Evolutionary conservation across 2,329 filamentous ascomycete genomes (phyloP).

Genomic region (Lachnellula cervina): DNA sequence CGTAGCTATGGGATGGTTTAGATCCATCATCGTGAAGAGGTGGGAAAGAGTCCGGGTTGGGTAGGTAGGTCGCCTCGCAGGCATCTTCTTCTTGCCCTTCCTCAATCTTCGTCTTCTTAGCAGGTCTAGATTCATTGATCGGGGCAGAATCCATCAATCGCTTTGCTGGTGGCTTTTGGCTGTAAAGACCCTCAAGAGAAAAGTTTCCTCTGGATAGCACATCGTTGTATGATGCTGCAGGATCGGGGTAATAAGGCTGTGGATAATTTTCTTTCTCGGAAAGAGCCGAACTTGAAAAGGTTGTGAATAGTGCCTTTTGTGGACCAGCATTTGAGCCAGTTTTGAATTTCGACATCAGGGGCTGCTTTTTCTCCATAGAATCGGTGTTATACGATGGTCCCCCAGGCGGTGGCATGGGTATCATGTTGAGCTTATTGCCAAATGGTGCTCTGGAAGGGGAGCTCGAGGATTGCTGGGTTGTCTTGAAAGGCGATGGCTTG

Average conservation of each 20-base stretch:
- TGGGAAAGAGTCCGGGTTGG: slow-evolving; percentile 60
- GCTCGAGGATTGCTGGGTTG: slow-evolving; percentile 47
- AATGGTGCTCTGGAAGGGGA: slow-evolving; percentile 59
- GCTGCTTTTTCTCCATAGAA: slow-evolving; percentile 63
- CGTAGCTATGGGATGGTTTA: slow-evolving; percentile 91
- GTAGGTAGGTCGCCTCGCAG: slow-evolving; percentile 31
- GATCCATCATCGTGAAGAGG: slow-evolving; percentile 75
- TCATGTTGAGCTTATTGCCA: slow-evolving; percentile 60
- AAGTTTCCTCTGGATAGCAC: slow-evolving; percentile 36
- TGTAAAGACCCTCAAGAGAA: slow-evolving; percentile 47
- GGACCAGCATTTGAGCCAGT: slow-evolving; percentile 24
- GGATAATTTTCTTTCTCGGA: slow-evolving; percentile 54
- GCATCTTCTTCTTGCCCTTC: slow-evolving; percentile 48
- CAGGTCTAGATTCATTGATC: slow-evolving; percentile 60
- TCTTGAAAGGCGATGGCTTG: slow-evolving; percentile 67
- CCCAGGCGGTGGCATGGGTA: slow-evolving; percentile 62
- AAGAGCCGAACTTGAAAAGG: slow-evolving; percentile 32
- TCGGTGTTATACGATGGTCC: slow-evolving; percentile 54
- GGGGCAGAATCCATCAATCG: slow-evolving; percentile 70
- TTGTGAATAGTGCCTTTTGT: slow-evolving; percentile 47
- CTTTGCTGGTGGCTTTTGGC: slow-evolving; percentile 48
- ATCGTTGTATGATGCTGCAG: slow-evolving; percentile 35
- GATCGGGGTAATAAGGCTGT: slow-evolving; percentile 44
- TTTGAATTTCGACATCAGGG: slow-evolving; percentile 55
- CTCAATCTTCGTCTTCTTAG: slow-evolving; percentile 59